Base-by-base conservation (phyloP, 768 basidiomycete species). In the Butyriboletus loyo region DNA sequence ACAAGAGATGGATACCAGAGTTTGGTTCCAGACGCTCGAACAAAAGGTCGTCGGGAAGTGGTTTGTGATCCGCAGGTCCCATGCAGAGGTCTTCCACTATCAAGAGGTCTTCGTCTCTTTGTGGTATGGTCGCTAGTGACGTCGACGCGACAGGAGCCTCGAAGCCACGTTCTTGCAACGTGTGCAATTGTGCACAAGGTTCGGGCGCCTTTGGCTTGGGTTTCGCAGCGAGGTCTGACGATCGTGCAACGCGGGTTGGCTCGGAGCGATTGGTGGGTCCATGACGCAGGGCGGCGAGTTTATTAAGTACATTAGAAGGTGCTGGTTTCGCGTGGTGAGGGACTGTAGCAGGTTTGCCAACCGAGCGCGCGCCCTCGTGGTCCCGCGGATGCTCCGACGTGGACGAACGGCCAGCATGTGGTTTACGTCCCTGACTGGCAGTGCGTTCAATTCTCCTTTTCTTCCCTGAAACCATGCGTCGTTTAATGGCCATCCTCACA, bases 21-120 rank as follows among this genome's bases (percentile, higher is more conserved):
- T 97, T 89, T 1, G 97, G 97, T 66, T 99, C 97, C 5, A 94
- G 66, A 45, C 73, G 79, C 56, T 86, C 76, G 63, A 95, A 99
- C 15, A 73, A 61, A 0, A 89, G 87, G 64, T 95, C 93, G 21
- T 89, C 86, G 31, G 74, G 72, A 0, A 84, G 81, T 15, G 89
- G 74, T 14, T 73, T 81, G 66, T 91, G 87, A 35, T 93, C 85
- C 44, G 75, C 76, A 8, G 95, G 92, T 0, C 95, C 95, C 41
- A 84, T 76, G 56, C 82, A 71, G 14, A 99, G 75, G 27, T 87
- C 82, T 58, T 97, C 89, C 7, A 95, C 68, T 17, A 98, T 69
- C 0, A 82, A 80, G 38, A 93, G 77, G 35, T 74, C 67, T 21
- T 88, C 86, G 57, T 90, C 87, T 32, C 80, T 68, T 46, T 60